phyloP scores from a whole-genome alignment of 2,329 filamentous ascomycete genomes.

The Colletotrichum coccodes region DNA sequence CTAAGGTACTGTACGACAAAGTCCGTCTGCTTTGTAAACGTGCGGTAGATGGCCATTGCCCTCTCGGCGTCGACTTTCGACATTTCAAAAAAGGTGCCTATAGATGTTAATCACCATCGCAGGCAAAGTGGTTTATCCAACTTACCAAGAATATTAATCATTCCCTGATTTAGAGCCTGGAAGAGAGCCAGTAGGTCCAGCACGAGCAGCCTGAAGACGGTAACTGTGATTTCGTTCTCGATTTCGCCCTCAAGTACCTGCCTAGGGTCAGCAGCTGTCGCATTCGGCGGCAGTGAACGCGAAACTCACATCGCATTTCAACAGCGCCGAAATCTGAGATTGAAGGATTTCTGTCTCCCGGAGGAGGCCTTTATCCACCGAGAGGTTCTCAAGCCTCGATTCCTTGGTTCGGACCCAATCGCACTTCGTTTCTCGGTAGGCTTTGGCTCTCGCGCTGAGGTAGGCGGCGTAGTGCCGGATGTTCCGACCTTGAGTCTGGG shows the following conservation, averaged over 20 bases:
- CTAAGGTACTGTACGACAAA: constrained; percentile 90
- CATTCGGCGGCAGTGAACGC: neutral
- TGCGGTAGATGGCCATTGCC: constrained; percentile 91
- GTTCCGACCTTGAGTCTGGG: constrained; percentile 93
- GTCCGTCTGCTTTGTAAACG: constrained; percentile 91
- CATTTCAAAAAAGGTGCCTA: constrained; percentile 98
- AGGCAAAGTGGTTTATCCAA: constrained; percentile 28
- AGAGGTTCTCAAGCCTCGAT: constrained; percentile 83
- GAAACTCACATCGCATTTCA: constrained; percentile 85
- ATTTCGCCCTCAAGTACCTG: constrained; percentile 88
- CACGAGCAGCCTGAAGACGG: constrained; percentile 90
- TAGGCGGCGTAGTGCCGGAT: constrained; percentile 94
- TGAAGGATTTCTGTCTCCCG: constrained; percentile 93
- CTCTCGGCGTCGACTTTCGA: constrained; percentile 93
- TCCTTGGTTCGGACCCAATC: constrained; percentile 91
- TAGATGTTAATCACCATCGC: constrained; percentile 9
- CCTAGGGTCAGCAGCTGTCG: constrained; percentile 20
- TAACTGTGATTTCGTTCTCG: constrained; percentile 96
- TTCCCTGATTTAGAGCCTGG: constrained; percentile 94
- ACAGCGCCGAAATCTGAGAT: constrained; percentile 82
- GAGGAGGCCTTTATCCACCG: constrained; percentile 90
- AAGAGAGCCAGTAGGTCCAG: constrained; percentile 90
- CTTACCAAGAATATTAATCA: constrained; percentile 94
- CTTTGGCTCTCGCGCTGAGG: constrained; percentile 81
- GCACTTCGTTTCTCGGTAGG: constrained; percentile 84